A percentile compares a stretch with the other conserved stretches of the same genome.
These are phyloP conservation scores for Botryotinia narcissicola DNA, from an alignment of 2,329 filamentous ascomycete genomes.

Conservation along the genomic window DNA sequence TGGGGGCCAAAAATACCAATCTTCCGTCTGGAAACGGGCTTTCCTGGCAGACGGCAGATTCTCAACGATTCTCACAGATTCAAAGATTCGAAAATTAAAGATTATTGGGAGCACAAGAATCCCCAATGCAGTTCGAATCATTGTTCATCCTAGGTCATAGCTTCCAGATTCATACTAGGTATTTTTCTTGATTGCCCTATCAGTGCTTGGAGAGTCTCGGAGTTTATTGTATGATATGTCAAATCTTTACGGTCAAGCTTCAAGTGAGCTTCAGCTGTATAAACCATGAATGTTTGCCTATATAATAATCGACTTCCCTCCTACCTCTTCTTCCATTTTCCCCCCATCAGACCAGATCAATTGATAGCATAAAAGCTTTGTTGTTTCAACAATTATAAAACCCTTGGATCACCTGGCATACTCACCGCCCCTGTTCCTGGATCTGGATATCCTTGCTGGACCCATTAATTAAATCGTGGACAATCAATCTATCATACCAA, in stretches of 20 bases:
- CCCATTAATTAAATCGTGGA: slow-evolving; percentile 19
- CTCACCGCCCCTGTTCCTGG: slow-evolving; percentile 22
- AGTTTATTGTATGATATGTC: not conserved
- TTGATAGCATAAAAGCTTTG: slow-evolving; percentile 20
- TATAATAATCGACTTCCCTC: not conserved
- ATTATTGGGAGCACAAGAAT: slow-evolving; percentile 13
- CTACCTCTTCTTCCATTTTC: not conserved
- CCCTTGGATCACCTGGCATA: slow-evolving; percentile 20
- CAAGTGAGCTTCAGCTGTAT: slow-evolving; percentile 17
- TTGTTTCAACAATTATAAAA: slow-evolving; percentile 17
- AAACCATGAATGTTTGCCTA: not conserved
- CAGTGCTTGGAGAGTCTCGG: not conserved
- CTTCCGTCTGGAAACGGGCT: not conserved
- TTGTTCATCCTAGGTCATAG: slow-evolving; percentile 13
- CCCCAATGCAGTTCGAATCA: slow-evolving; percentile 12
- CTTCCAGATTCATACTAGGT: not conserved
- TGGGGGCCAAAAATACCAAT: not conserved
- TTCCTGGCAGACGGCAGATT: not conserved
- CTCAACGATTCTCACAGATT: not conserved
- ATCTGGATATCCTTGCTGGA: slow-evolving; percentile 18
- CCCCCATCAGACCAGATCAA: not conserved
- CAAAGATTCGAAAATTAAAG: not conserved
- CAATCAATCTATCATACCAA: slow-evolving; percentile 11
- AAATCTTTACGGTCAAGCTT: slow-evolving; percentile 9
- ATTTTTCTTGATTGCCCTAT: slow-evolving; percentile 8